These are phyloP conservation scores for Anthostomella pinea DNA, from an alignment of 2,329 filamentous ascomycete genomes.

Conservation along the genomic window DNA sequence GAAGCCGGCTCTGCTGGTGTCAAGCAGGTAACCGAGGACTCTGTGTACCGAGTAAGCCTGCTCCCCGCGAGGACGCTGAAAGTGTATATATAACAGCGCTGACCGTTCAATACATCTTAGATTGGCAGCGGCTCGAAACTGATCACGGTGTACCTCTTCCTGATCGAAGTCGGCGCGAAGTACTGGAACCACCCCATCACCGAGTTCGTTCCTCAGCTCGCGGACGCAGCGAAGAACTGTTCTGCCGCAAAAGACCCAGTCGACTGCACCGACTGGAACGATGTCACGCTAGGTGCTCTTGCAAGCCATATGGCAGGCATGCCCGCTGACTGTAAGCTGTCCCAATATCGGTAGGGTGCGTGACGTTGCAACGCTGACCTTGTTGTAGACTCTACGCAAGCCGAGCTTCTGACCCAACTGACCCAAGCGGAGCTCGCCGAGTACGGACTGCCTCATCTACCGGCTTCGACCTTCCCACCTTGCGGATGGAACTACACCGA, in stretches of 20 bases:
- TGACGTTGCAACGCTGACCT: not conserved
- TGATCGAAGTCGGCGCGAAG: constrained; percentile 26
- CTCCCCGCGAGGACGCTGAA: too few relatives aligned
- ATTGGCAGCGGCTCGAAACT: constrained; percentile 32
- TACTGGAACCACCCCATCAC: constrained; percentile 30
- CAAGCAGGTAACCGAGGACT: constrained; percentile 24
- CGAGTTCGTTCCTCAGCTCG: constrained; percentile 27
- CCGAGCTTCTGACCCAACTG: constrained; percentile 2
- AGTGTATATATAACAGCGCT: too few relatives aligned
- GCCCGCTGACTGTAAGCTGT: constrained; percentile 28
- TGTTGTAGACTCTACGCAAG: not conserved
- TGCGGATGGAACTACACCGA: too few relatives aligned
- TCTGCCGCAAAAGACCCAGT: constrained; percentile 22
- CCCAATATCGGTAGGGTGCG: not conserved
- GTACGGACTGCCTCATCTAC: too few relatives aligned
- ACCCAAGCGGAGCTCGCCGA: too few relatives aligned
- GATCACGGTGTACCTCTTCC: constrained; percentile 31
- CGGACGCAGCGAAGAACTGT: constrained; percentile 19
- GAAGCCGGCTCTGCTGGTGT: constrained; percentile 16
- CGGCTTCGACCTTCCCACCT: not conserved
- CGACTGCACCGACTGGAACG: constrained; percentile 23
- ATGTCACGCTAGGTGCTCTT: constrained; percentile 27
- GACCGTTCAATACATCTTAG: too few relatives aligned
- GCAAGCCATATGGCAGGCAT: constrained; percentile 32
- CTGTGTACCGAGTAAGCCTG: constrained; percentile 31